Conservation (phyloP, 1,284 basidiomycete species). For the Boletus smithii region DNA sequence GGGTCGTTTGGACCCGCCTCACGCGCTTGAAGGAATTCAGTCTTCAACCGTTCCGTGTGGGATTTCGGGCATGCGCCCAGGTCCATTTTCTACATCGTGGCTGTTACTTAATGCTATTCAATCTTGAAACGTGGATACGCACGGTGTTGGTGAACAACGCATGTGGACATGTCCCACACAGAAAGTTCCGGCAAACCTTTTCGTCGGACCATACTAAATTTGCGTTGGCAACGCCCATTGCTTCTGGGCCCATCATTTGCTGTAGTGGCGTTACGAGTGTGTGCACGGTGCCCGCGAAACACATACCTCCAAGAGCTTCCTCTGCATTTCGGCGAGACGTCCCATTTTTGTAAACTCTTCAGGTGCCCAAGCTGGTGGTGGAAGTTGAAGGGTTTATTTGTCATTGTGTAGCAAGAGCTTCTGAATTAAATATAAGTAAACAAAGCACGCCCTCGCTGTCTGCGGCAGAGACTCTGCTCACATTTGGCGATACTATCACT, state of each 20-base stretch:
- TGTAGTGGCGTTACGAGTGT: constrained; percentile 32
- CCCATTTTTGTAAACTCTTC: constrained; percentile 50
- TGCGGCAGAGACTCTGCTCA: too few relatives aligned
- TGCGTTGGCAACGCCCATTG: constrained; percentile 91
- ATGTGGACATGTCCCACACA: constrained; percentile 98
- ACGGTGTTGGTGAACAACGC: constrained; percentile 98
- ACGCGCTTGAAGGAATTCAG: constrained; percentile 81
- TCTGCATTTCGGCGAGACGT: constrained; percentile 85
- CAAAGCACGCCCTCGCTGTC: constrained; percentile 19
- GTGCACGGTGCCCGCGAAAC: background rate
- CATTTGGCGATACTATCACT: background rate
- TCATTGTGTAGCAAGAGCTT: constrained; percentile 28
- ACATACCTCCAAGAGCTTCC: constrained; percentile 84
- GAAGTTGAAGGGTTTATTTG: constrained; percentile 27
- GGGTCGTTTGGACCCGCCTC: constrained; percentile 75
- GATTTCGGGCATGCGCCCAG: constrained; percentile 96
- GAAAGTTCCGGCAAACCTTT: constrained; percentile 98
- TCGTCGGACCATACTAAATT: constrained; percentile 95
- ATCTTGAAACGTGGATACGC: constrained; percentile 35
- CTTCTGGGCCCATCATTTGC: constrained; percentile 99
- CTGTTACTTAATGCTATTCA: constrained; percentile 8
- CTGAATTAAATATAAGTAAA: constrained; percentile 29
- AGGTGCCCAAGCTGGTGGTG: background rate
- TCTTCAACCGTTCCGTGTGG: constrained; percentile 92
- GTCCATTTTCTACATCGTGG: constrained; percentile 91